Evolutionary conservation across 192 early-diverging fungal genomes (phyloP), one percentile per base, ranked within the genome.

Genomic region (Coemansia sp.): DNA sequence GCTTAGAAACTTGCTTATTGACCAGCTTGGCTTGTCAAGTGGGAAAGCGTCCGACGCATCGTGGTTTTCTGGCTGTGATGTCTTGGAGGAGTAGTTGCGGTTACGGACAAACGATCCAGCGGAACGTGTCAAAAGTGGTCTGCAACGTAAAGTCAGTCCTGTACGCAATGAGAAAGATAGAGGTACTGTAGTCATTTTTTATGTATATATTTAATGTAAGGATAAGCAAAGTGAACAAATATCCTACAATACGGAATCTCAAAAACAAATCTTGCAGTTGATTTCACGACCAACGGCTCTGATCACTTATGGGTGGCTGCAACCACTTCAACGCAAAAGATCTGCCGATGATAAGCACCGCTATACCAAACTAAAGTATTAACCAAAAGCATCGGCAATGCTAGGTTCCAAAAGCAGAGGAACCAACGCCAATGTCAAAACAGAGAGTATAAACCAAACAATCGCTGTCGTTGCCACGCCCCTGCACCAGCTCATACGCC

Each of bases 1-100:
- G 27, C 43, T 53, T 17, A 71, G 53, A 11, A 71, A 34, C n/a
- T 23, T 61, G 17, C 21, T 22, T 40, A 64, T 62, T 1, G 68
- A 55, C 68, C 68, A 71, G 5, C 45, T 52, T 24, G 68, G 68
- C 37, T 58, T 54, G 3, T 42, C 25, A 3, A 71, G 61, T 18
- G 68, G 68, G 27, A 71, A 66, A 9, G 19, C 12, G 33, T 5
- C 18, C 33, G 51, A 25, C 42, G 22, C n/a, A n/a, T n/a, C n/a
- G n/a, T n/a, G n/a, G n/a, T n/a, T n/a, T n/a, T n/a, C n/a, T n/a
- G n/a, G n/a, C n/a, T n/a, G n/a, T n/a, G n/a, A n/a, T n/a, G n/a
- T n/a, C n/a, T n/a, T n/a, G n/a, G 49, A n/a, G 41, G 59, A 9
- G 18, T 22, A 3, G 38, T 10, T 24, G 24, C 4, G 2, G 21